These are phyloP conservation scores for Solanum neorickii DNA, from an alignment of 257 asterid species.

Conservation along the genomic window DNA sequence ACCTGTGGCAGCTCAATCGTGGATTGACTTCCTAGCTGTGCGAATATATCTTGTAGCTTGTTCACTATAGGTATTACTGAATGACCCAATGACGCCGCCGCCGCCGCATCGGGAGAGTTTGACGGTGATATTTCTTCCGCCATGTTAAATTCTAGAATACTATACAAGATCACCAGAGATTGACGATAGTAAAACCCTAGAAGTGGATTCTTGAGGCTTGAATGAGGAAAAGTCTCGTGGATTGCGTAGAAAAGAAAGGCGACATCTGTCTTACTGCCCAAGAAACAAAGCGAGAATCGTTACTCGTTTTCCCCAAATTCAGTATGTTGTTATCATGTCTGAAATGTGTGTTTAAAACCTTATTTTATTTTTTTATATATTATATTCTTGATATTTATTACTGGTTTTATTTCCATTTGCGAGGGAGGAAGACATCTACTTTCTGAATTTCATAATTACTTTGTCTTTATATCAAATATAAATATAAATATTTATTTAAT, in stretches of 20 bases:
- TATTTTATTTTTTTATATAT: not conserved
- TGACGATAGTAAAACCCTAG: not conserved
- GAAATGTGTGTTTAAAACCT: not conserved
- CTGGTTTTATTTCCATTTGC: not conserved
- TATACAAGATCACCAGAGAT: not conserved
- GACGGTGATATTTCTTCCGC: constrained; percentile 41
- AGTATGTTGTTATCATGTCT: not conserved
- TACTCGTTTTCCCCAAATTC: not conserved
- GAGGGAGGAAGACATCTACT: not conserved
- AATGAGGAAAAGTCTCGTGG: not conserved
- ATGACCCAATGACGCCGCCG: constrained; percentile 43
- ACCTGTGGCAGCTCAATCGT: constrained; percentile 89
- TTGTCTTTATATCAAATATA: not conserved
- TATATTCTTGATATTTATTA: no score
- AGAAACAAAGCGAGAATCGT: not conserved
- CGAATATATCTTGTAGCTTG: constrained; percentile 82
- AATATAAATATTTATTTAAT: no score
- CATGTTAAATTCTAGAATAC: constrained; percentile 19
- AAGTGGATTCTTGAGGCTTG: not conserved
- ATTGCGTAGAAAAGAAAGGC: not conserved
- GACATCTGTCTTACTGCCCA: not conserved
- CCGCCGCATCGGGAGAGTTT: constrained; percentile 3
- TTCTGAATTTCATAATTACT: not conserved
- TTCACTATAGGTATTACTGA: constrained; percentile 78
- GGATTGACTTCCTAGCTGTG: constrained; percentile 69